These are phyloP conservation scores for Hippophae rhamnoides DNA, from an alignment of 306 rosid species.

Conservation along the genomic window DNA sequence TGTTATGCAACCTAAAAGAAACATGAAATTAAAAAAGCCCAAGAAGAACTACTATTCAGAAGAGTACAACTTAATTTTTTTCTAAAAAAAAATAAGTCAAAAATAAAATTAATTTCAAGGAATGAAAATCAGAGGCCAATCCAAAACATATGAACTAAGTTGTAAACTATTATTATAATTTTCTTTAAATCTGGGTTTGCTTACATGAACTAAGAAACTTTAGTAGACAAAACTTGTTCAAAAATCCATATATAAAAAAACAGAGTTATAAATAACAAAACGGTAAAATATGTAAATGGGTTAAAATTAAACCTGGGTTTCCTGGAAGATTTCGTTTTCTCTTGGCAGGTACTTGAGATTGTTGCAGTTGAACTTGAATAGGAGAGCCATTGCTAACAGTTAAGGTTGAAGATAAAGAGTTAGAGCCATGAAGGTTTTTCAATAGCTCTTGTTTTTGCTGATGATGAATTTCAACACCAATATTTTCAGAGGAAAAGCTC, in stretches of 20 bases:
- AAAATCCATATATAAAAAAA: neutral
- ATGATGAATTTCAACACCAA: constrained; percentile 29
- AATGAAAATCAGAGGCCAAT: no score
- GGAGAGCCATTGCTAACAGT: constrained; percentile 48
- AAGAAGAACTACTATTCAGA: no score
- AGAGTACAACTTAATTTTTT: no score
- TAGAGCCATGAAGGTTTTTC: constrained; percentile 47
- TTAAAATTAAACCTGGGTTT: constrained; percentile 53
- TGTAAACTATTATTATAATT: no score
- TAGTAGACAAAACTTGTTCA: no score
- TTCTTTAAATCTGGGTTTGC: no score
- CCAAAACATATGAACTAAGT: no score
- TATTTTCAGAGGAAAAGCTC: constrained; percentile 65
- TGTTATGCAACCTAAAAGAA: no score
- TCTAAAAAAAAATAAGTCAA: no score
- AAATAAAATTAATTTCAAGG: no score
- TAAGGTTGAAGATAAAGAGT: constrained; percentile 41
- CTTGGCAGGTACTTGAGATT: constrained; percentile 38
- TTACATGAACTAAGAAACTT: no score
- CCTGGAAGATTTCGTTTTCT: constrained; percentile 84
- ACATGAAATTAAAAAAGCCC: no score
- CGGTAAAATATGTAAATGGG: neutral
- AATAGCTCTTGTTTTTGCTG: constrained; percentile 22
- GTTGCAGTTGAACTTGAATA: constrained; percentile 25
- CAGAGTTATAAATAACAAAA: neutral